A percentile compares a stretch with the other conserved stretches of the same genome.
phyloP scores from a whole-genome alignment of 2,329 filamentous ascomycete genomes.

The Botryosphaeria dothidea region DNA sequence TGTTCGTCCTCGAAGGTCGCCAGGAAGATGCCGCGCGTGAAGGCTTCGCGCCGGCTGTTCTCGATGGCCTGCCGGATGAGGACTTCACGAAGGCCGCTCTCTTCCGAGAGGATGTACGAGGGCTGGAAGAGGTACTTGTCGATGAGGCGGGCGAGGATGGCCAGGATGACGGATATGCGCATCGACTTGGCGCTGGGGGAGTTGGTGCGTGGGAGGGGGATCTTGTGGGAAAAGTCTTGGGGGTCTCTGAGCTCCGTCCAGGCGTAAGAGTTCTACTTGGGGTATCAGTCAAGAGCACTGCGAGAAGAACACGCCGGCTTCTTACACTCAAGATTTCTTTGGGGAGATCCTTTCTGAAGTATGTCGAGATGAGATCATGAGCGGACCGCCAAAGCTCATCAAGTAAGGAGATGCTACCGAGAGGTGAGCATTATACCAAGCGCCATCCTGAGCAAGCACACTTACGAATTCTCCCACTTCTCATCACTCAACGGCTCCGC shows the following conservation, averaged over 20 bases:
- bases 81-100: slow-evolving; percentile 20
- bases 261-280: background rate
- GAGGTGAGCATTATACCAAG: background rate
- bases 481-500: background rate
- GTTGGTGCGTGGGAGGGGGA: slow-evolving; percentile 36
- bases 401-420: background rate
- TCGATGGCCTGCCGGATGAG: slow-evolving; percentile 3
- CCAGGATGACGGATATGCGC: slow-evolving; percentile 33
- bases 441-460: background rate
- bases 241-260: slow-evolving; percentile 7
- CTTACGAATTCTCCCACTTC: slow-evolving; percentile 8
- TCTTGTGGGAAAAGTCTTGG: slow-evolving; percentile 20
- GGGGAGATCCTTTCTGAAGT: slow-evolving; percentile 12
- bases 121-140: slow-evolving; percentile 36
- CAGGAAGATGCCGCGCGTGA: slow-evolving; percentile 12
- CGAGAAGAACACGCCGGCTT: background rate
- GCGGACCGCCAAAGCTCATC: slow-evolving; percentile 7
- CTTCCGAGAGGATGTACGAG: slow-evolving; percentile 29
- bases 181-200: slow-evolving; percentile 34
- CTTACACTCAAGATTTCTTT: background rate
- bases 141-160: slow-evolving; percentile 30
- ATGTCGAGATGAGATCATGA: background rate
- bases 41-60: background rate
- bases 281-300: background rate
- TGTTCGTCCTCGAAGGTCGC: slow-evolving; percentile 11